These are phyloP conservation scores for Boehmeria nivea DNA, from an alignment of 306 rosid species.

Conservation along the genomic window DNA sequence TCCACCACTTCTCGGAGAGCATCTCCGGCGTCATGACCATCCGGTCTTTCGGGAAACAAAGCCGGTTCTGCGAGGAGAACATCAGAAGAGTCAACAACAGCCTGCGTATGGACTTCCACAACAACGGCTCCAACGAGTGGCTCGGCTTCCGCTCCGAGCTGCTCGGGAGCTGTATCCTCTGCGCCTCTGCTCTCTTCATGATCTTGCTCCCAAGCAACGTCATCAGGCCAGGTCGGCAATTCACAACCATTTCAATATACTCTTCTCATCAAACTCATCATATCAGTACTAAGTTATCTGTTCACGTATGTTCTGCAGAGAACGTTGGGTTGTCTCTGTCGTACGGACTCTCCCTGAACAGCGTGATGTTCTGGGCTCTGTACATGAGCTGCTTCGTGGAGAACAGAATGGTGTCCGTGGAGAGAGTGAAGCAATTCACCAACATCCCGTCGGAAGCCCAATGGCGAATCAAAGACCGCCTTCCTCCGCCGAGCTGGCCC, in stretches of 20 bases:
- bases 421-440: slow-evolving; percentile 79
- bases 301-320: slow-evolving; percentile 38
- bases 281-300: too few relatives aligned
- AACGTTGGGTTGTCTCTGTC: slow-evolving; percentile 85
- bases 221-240: slow-evolving; percentile 71
- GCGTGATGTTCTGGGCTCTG: slow-evolving; percentile 65
- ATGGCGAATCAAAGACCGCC: slow-evolving; percentile 57
- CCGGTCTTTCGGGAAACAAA: slow-evolving; percentile 61
- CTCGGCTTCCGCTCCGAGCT: slow-evolving; percentile 85
- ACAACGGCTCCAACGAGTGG: slow-evolving; percentile 87
- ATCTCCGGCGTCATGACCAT: slow-evolving; percentile 88
- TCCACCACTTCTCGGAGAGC: slow-evolving; percentile 95
- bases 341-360: slow-evolving; percentile 75
- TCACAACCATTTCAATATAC: too few relatives aligned
- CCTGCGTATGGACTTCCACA: slow-evolving; percentile 91
- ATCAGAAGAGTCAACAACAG: slow-evolving; percentile 63
- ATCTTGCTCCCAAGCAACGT: slow-evolving; percentile 74
- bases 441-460: slow-evolving; percentile 72
- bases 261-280: too few relatives aligned
- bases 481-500: slow-evolving; percentile 86
- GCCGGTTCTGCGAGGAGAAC: slow-evolving; percentile 49
- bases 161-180: slow-evolving; percentile 70
- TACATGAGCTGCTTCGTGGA: slow-evolving; percentile 88
- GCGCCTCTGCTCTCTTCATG: slow-evolving; percentile 81
- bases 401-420: slow-evolving; percentile 96